Evolutionary conservation across 164 flowering plant genomes (phyloP), one percentile per base, ranked within the genome.

Genomic region (Platanus orientalis): DNA sequence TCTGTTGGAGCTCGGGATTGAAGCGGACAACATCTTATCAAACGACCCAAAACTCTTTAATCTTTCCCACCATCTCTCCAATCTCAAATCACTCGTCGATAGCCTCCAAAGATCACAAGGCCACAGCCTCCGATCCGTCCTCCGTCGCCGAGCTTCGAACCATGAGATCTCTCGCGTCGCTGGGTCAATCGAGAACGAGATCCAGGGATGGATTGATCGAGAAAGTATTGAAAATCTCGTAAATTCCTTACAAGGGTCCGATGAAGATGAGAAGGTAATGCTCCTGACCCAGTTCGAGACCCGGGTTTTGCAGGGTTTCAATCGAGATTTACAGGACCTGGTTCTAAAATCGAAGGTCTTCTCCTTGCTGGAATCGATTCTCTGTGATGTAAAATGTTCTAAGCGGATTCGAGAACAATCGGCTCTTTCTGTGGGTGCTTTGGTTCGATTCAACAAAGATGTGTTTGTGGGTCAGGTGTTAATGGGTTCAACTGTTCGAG

Each of bases 181-280:
- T 45, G 79, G 73, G 17, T 79, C 83, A 4, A 81, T 91, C 48
- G 92, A 79, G 72, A 58, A 76, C 5, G 97, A 90, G 61, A 77
- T 91, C 40, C 96, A 86, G 48, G 80, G 93, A 0, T 87, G 91
- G 95, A 91, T 94, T 48, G 98, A 94, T 45, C 87, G 95, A 0
- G 85, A 89, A 61, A 75, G 54, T 65, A 19, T 89, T 27, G 86
- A 77, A 44, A 68, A 48, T 20, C 75, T 94, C 36, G 70, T 69
- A 0, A 68, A 71, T 4, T 48, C 68, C 11, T 70, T 92, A 7
- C 64, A 62, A 27, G 75, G 62, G 47, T 25, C 32, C 4, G 63
- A 51, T 23, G 73, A 65, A 7, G 73, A 69, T 7, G 80, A 78
- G 40, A 68, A 71, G 69, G 70, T 75, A 40, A 79, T 63, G 42